Evolutionary conservation across 495 filamentous ascomycete species (phyloP).

Genomic region (Chaetomium fimeti): DNA sequence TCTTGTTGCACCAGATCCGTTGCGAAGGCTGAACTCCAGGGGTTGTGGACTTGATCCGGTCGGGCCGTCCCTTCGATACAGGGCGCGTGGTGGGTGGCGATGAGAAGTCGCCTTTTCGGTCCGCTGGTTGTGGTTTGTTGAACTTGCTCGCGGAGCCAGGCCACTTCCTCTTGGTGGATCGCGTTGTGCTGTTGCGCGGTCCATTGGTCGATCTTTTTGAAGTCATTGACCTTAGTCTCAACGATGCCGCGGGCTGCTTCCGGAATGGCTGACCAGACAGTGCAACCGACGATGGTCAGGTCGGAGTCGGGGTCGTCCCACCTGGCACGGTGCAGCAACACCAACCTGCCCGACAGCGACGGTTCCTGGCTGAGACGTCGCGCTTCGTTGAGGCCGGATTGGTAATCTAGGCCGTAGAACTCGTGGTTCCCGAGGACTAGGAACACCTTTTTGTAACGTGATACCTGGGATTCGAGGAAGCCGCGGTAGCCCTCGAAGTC

Average conservation of each 20-base stretch:
- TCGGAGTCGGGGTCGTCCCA: conserved; percentile 26
- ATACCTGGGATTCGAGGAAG: conserved; percentile 50
- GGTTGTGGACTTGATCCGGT: background rate
- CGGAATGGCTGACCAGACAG: conserved; percentile 55
- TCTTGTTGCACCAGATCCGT: conserved; percentile 1
- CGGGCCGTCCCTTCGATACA: background rate
- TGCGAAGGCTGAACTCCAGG: conserved; percentile 1
- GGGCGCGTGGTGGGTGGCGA: conserved; percentile 7
- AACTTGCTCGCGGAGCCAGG: conserved; percentile 48
- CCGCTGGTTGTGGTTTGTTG: conserved; percentile 10
- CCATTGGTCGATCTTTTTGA: conserved; percentile 52
- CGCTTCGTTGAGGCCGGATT: conserved; percentile 44
- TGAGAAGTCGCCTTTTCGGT: background rate
- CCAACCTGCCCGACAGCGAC: conserved; percentile 43
- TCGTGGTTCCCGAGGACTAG: conserved; percentile 60
- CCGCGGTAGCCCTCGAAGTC: conserved; percentile 54
- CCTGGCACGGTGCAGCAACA: conserved; percentile 47
- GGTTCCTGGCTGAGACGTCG: conserved; percentile 46
- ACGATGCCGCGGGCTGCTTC: conserved; percentile 41
- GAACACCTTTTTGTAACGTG: conserved; percentile 49
- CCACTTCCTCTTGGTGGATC: conserved; percentile 43
- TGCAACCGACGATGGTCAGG: conserved; percentile 56
- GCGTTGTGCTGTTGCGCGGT: conserved; percentile 47
- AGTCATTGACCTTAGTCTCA: conserved; percentile 47
- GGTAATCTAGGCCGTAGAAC: conserved; percentile 50